Percentiles rank a stretch among this genome's conserved stretches.
Conservation (phyloP, 192 early-diverging fungal genomes). For the Borealophlyctis nickersoniae region DNA sequence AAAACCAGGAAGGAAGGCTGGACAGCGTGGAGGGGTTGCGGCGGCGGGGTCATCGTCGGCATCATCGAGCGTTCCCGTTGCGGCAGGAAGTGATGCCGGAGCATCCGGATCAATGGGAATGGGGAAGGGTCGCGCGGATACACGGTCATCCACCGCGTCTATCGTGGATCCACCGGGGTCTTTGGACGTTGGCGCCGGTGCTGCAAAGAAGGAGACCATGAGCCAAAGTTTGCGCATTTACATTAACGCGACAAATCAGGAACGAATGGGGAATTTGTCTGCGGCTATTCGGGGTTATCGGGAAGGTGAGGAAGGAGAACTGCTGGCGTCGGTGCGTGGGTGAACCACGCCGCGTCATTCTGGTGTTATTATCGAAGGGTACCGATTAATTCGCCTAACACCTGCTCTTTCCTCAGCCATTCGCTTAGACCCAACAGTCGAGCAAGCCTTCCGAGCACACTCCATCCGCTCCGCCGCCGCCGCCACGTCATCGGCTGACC, state of each 20-base stretch:
- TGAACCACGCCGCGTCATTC: too few species aligned
- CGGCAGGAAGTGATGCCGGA: neutral
- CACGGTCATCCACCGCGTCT: neutral
- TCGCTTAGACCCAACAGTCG: constrained; percentile 15
- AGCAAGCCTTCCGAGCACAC: constrained; percentile 14
- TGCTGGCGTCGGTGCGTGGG: too few species aligned
- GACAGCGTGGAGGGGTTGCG: too few species aligned
- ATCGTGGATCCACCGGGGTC: neutral
- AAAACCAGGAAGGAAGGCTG: too few species aligned
- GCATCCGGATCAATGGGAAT: neutral
- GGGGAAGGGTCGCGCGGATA: neutral
- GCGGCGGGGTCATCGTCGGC: neutral
- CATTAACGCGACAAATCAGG: neutral
- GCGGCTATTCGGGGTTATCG: constrained; percentile 14
- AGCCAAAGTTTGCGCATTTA: neutral
- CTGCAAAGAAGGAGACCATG: neutral
- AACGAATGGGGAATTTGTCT: constrained; percentile 23
- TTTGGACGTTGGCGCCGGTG: neutral
- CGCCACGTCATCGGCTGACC: neutral
- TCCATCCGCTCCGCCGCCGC: constrained; percentile 4
- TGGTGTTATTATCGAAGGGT: too few species aligned
- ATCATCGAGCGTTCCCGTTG: neutral
- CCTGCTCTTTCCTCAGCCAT: too few species aligned
- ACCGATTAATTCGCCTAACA: too few species aligned
- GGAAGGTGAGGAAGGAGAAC: too few species aligned